phyloP scores from a whole-genome alignment of 352 stramenopile species.

The Globisporangium rhizosaccharum region DNA sequence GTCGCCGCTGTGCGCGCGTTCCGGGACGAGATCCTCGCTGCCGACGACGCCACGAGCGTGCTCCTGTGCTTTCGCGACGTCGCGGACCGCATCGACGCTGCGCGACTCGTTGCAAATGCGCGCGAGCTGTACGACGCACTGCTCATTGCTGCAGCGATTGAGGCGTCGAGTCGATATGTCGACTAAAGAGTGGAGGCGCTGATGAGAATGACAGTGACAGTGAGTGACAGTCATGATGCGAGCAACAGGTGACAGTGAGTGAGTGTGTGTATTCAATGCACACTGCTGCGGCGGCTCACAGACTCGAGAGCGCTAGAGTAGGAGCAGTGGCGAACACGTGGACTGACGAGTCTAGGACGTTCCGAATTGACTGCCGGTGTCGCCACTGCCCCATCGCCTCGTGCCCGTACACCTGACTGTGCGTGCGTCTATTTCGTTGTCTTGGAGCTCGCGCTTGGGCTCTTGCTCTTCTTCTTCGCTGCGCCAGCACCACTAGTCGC shows the following conservation, averaged over 20 bases:
- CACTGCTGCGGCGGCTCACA: no score
- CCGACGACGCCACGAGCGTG: slow-evolving; percentile 54
- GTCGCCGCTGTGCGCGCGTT: slow-evolving; percentile 67
- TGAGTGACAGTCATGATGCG: not conserved
- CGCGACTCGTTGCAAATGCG: slow-evolving; percentile 51
- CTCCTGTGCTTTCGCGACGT: slow-evolving; percentile 55
- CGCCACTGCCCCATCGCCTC: not conserved
- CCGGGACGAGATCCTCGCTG: slow-evolving; percentile 52
- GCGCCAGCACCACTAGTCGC: not conserved
- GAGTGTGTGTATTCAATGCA: no score
- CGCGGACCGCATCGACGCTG: slow-evolving; percentile 36
- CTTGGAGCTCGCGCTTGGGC: not conserved
- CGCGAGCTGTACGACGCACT: slow-evolving; percentile 63
- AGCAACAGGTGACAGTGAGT: not conserved
- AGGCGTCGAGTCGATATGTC: slow-evolving; percentile 27
- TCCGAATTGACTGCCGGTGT: no score
- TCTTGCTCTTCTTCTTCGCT: slow-evolving; percentile 7
- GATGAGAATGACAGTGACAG: not conserved
- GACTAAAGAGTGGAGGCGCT: not conserved
- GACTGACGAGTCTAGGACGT: no score
- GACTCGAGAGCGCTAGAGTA: no score
- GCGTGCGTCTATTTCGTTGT: slow-evolving; percentile 30
- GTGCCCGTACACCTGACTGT: not conserved
- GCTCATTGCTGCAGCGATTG: slow-evolving; percentile 50
- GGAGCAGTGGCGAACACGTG: no score